Evolutionary conservation across 2,329 filamentous ascomycete genomes (phyloP), one percentile per base, ranked within the genome.

Genomic region (Alternaria triticina): DNA sequence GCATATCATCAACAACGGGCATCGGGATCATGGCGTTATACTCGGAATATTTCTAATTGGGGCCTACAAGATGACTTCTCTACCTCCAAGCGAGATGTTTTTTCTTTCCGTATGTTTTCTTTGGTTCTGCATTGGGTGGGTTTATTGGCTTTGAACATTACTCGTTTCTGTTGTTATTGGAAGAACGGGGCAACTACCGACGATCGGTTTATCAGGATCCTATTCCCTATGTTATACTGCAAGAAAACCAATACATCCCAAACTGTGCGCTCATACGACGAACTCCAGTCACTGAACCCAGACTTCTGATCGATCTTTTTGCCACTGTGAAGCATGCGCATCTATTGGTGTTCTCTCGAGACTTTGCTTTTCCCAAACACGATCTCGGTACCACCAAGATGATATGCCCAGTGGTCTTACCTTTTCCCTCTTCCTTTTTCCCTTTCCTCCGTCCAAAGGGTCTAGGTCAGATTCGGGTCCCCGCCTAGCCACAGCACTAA

Each of bases 1-100:
- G 46, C 30, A 17, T 54, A 59, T 20, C 36, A 33, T 17, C 27
- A 62, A 12, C 44, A 51, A 23, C 12, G 9, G 43, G 55, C 49
- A 54, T 62, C 36, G 54, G 40, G 28, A 59, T 36, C 12, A 54
- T 44, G 54, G 59, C 55, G 59, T 45, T 54, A 12, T n/a, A 28
- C 2, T 36, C 28, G 2, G 11, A 25, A 52, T 5, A 13, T 9
- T 40, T 12, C 12, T 52, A 36, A 52, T 52, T 23, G 13, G 13
- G 30, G 49, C 15, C 15, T 6, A 40, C 20, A 36, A 52, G 2
- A 36, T 12, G 30, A 30, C 20, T 15, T 33, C 49, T n/a, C 20
- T 17, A 2, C 40, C 28, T 52, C 30, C 28, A n/a, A 52, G 30
- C 4, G 49, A 25, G 49, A 40, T 40, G 9, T 17, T 20, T 40